Percentiles rank a stretch among this genome's conserved stretches.
Conservation (phyloP, 805 yeast genomes). For the Metschnikowia similis region DNA sequence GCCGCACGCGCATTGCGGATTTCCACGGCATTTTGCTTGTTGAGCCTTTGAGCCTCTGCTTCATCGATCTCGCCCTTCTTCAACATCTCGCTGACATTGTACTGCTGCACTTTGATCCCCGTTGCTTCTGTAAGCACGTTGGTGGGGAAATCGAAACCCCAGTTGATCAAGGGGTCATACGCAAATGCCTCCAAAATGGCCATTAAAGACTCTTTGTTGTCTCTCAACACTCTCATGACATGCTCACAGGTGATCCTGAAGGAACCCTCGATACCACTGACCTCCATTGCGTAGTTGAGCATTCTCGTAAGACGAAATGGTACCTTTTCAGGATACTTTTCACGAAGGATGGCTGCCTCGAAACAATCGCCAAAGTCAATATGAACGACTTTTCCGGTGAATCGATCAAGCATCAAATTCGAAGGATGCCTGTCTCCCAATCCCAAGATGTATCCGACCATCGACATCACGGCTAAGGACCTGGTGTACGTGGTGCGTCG, state of each 20-base stretch:
- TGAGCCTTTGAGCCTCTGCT: slow-evolving; percentile 68
- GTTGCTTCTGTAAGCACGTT: slow-evolving; percentile 71
- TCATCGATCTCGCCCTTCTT: slow-evolving; percentile 73
- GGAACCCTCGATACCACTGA: slow-evolving; percentile 96
- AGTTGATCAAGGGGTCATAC: slow-evolving; percentile 94
- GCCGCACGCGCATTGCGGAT: slow-evolving; percentile 87
- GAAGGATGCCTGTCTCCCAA: slow-evolving; percentile 98
- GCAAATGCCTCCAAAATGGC: slow-evolving; percentile 98
- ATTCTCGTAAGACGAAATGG: slow-evolving; percentile 95
- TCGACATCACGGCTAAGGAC: slow-evolving; percentile 96
- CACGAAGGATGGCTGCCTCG: slow-evolving; percentile 94
- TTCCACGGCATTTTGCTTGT: slow-evolving; percentile 65
- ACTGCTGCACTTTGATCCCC: slow-evolving; percentile 62
- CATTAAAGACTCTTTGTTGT: slow-evolving; percentile 93
- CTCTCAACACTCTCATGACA: slow-evolving; percentile 91
- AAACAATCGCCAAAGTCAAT: slow-evolving; percentile 99
- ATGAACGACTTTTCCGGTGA: slow-evolving; percentile 93
- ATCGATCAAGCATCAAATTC: slow-evolving; percentile 88
- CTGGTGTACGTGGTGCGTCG: slow-evolving; percentile 94
- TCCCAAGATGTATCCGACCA: slow-evolving; percentile 96
- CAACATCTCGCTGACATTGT: slow-evolving; percentile 65
- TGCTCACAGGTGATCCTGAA: slow-evolving; percentile 95
- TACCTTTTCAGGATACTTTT: slow-evolving; percentile 96
- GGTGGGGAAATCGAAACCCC: slow-evolving; percentile 96
- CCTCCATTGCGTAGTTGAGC: slow-evolving; percentile 98